These are phyloP conservation scores for Arthrobotrys iridis DNA, from an alignment of 2,329 filamentous ascomycete species.

Conservation along the genomic window DNA sequence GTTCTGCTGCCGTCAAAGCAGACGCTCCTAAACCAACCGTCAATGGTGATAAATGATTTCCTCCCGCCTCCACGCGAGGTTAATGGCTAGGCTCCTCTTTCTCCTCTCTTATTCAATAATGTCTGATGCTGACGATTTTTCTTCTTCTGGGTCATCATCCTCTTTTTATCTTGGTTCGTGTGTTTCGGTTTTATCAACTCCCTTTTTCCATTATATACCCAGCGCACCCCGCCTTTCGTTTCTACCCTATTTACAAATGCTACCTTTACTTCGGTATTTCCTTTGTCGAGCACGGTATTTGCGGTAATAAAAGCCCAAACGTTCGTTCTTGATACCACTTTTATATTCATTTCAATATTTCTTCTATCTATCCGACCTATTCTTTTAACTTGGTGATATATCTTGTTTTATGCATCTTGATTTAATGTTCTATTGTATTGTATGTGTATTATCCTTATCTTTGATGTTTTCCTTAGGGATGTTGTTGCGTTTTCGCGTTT, in stretches of 20 bases:
- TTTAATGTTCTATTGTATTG: neutral
- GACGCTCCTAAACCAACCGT: conserved; percentile 42
- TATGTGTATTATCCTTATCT: conserved; percentile 8
- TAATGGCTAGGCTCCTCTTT: conserved; percentile 2
- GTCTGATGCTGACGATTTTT: conserved; percentile 54
- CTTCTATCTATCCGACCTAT: conserved; percentile 28
- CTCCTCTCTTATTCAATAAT: conserved; percentile 26
- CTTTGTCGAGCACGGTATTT: conserved; percentile 10
- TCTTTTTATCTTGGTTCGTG: conserved; percentile 33
- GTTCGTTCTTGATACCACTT: conserved; percentile 52
- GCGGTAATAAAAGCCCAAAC: conserved; percentile 38
- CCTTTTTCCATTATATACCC: conserved; percentile 14
- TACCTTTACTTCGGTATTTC: neutral
- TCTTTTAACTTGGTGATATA: conserved; percentile 6
- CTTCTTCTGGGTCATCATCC: conserved; percentile 37
- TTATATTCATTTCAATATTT: conserved; percentile 12
- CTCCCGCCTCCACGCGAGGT: neutral
- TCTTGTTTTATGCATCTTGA: conserved; percentile 7
- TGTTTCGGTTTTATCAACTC: conserved; percentile 36
- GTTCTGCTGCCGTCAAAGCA: conserved; percentile 26
- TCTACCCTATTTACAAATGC: neutral
- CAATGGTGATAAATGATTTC: conserved; percentile 53
- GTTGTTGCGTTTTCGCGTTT: neutral
- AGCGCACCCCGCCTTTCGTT: neutral
- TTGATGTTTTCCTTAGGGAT: neutral